phyloP scores from a whole-genome alignment of 495 filamentous ascomycete species.

The Astrothelium macrocarpum region DNA sequence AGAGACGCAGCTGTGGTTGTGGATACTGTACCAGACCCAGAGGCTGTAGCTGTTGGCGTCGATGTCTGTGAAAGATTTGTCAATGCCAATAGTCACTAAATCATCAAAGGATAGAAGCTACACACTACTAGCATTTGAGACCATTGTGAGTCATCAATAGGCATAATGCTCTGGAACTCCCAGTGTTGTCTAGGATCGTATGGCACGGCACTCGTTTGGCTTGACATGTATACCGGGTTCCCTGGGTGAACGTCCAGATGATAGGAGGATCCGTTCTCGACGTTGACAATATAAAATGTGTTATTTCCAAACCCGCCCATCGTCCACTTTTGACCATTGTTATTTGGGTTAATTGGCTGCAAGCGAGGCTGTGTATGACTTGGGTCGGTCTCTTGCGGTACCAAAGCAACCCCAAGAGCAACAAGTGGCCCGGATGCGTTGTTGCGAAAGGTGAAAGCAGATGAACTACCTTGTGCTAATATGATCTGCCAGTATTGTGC shows the following conservation, averaged over 20 bases:
- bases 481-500: constrained; percentile 2
- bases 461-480: background rate
- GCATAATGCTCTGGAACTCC: background rate
- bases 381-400: background rate
- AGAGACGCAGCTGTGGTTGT: background rate
- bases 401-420: background rate
- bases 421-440: background rate
- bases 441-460: background rate
- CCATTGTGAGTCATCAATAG: background rate
- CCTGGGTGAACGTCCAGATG: background rate
- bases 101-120: background rate
- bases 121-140: background rate
- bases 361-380: background rate
- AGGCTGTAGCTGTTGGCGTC: background rate
- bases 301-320: background rate
- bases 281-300: background rate
- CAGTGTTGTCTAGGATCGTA: background rate
- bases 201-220: background rate
- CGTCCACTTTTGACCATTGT: background rate
- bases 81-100: background rate
- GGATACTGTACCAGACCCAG: background rate
- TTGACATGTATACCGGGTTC: background rate
- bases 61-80: background rate
- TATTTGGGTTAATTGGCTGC: background rate
- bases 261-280: background rate